Evolutionary conservation across 768 basidiomycete genomes (phyloP), one percentile per base, ranked within the genome.

Genomic region (Leccinum boreale): DNA sequence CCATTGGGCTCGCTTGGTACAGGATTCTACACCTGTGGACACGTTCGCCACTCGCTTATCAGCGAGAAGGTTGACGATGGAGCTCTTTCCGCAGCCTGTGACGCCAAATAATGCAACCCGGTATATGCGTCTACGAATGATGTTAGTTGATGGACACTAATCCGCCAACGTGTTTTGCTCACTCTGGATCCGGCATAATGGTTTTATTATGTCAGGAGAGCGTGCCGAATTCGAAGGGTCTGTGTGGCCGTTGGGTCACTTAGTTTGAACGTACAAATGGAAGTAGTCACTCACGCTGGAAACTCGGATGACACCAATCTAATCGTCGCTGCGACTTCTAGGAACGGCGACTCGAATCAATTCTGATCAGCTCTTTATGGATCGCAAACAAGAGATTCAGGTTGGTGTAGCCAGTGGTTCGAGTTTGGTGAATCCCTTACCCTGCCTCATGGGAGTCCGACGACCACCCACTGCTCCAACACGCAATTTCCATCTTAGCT

Each of bases 31-130:
- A 1, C 65, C 58, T 15, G 62, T 65, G 4, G 75, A 75, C 9
- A 71, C 65, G 1, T 54, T 35, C 1, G 77, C 77, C 11, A 63
- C 42, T 4, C 65, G 53, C 11, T 61, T 33, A 12, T 66, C 71
- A 2, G 66, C 64, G 53, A 72, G 60, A 50, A 72, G 60, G 26
- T 72, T 72, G 55, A 73, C 48, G 55, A 71, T 54, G 0, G 70
- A 73, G 46, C 70, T 71, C 56, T 71, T 71, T 28, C 70, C 72
- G 49, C 63, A 58, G n/a, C 70, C 70, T 12, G 62, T 67, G 55
- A 64, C 62, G 42, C 70, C 70, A 35, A 73, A 64, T 11, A 71
- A 24, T 21, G 58, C 62, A 17, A 73, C 58, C n/a, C 65, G 64
- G 61, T 65, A 65, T 15, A 59, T 46, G 46, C 58, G 65, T 31